Evolutionary conservation across 139 green algal genomes (phyloP).

Genomic region (Chlamydomonas schloesseri): DNA sequence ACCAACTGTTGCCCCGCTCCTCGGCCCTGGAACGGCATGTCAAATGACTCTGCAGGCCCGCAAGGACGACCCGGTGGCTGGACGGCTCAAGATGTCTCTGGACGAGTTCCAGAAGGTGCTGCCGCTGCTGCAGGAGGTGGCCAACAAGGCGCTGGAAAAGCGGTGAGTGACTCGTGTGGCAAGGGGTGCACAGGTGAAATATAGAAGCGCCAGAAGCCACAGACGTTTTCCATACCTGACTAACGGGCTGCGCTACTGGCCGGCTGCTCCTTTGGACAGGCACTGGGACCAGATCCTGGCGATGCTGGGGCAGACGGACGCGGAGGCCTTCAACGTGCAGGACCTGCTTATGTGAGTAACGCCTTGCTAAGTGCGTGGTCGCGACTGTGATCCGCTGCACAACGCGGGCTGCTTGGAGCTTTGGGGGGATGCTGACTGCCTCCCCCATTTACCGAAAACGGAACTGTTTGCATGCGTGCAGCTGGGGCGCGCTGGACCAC

Average conservation of each 20-base stretch:
- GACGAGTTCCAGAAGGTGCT: constrained; percentile 77
- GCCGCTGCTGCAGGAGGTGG: constrained; percentile 63
- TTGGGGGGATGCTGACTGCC: too few relatives aligned
- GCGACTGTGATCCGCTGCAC: too few relatives aligned
- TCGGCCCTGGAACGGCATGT: too few relatives aligned
- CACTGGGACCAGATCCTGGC: constrained; percentile 69
- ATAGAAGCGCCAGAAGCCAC: neutral
- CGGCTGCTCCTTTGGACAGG: too few relatives aligned
- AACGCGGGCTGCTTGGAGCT: too few relatives aligned
- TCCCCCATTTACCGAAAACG: too few relatives aligned
- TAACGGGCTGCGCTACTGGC: too few relatives aligned
- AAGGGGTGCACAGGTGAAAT: neutral
- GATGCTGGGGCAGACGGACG: constrained; percentile 23
- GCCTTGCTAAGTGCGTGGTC: too few relatives aligned
- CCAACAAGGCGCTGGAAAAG: constrained; percentile 75
- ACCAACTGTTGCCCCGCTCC: too few relatives aligned
- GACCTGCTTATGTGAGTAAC: constrained; percentile 47
- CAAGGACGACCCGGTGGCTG: constrained; percentile 67
- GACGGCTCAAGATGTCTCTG: constrained; percentile 71
- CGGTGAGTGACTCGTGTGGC: neutral
- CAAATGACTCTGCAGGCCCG: too few relatives aligned
- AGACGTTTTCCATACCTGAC: too few relatives aligned
- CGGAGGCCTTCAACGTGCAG: constrained; percentile 44
- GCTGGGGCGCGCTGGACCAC: constrained; percentile 26
- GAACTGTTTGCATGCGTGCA: neutral